These are phyloP conservation scores for Pezicula neosporulosa DNA, from an alignment of 2,329 filamentous ascomycete genomes.

Conservation along the genomic window DNA sequence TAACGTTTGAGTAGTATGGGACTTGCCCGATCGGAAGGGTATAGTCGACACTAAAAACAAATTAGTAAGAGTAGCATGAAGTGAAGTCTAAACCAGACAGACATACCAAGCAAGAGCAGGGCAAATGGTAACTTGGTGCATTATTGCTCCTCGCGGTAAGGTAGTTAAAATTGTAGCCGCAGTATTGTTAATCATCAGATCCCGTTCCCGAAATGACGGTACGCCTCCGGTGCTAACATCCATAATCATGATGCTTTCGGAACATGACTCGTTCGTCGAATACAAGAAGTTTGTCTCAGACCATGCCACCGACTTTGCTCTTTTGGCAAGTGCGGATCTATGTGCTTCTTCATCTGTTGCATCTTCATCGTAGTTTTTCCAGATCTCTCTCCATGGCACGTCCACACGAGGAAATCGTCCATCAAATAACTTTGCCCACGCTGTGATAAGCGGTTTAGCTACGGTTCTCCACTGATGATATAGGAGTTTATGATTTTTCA, in stretches of 20 bases:
- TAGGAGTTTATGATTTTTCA: slow-evolving; percentile 28
- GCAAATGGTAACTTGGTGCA: slow-evolving; percentile 31
- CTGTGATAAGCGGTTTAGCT: slow-evolving; percentile 27
- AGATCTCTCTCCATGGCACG: slow-evolving; percentile 30
- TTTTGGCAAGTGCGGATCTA: slow-evolving; percentile 22
- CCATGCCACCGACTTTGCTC: slow-evolving; percentile 32
- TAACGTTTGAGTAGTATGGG: slow-evolving; percentile 34
- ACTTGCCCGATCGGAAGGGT: slow-evolving; percentile 41
- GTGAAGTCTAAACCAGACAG: not conserved
- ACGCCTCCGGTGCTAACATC: slow-evolving; percentile 39
- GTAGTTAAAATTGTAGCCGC: slow-evolving; percentile 30
- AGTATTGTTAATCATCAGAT: slow-evolving; percentile 26
- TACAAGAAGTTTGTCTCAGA: slow-evolving; percentile 34
- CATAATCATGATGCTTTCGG: slow-evolving; percentile 36
- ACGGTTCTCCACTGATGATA: slow-evolving; percentile 31
- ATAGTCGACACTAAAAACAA: slow-evolving; percentile 28
- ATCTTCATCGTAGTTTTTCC: slow-evolving; percentile 22
- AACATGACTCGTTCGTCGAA: slow-evolving; percentile 33
- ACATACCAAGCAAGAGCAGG: slow-evolving; percentile 30
- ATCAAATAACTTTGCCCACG: slow-evolving; percentile 30
- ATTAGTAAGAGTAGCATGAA: not conserved
- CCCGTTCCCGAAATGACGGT: slow-evolving; percentile 34
- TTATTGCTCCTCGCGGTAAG: slow-evolving; percentile 25
- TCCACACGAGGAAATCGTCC: slow-evolving; percentile 37
- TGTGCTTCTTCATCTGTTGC: slow-evolving; percentile 18